phyloP scores from a whole-genome alignment of 305 asterid genomes.

The Solanum hybrid region DNA sequence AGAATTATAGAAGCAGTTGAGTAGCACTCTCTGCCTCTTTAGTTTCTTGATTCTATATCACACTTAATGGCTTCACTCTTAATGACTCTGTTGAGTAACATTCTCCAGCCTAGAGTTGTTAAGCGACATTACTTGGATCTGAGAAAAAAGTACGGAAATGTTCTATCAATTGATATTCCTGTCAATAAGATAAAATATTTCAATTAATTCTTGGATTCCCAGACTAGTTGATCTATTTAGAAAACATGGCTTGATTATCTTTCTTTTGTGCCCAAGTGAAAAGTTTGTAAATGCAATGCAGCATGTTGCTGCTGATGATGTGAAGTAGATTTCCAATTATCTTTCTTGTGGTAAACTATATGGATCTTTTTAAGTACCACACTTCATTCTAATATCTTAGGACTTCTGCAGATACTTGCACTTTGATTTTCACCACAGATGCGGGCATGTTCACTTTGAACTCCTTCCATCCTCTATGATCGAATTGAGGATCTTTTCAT shows the following conservation, averaged over 20 bases:
- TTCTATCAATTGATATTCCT: conserved; percentile 71
- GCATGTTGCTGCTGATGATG: conserved; percentile 19
- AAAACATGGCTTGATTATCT: neutral
- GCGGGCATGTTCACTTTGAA: conserved; percentile 97
- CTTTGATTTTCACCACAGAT: conserved; percentile 88
- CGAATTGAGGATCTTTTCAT: conserved; percentile 93
- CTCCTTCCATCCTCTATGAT: conserved; percentile 81
- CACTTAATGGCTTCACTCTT: conserved; percentile 9
- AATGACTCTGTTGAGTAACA: conserved; percentile 15
- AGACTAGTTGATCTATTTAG: neutral
- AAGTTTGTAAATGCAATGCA: neutral
- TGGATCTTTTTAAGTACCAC: too few species aligned
- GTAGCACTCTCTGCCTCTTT: conserved; percentile 25
- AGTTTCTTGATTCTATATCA: conserved; percentile 8
- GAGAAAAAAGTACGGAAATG: conserved; percentile 93
- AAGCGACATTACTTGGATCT: conserved; percentile 87
- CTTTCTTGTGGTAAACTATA: conserved; percentile 8
- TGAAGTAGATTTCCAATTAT: neutral
- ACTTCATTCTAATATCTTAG: neutral
- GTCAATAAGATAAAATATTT: conserved; percentile 61
- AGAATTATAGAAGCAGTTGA: conserved; percentile 79
- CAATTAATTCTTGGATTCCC: neutral
- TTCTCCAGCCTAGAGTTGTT: conserved; percentile 72
- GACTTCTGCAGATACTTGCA: conserved; percentile 59
- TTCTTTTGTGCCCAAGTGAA: neutral